Conservation (phyloP, 768 basidiomycete species). For the Serendipita sp. region DNA sequence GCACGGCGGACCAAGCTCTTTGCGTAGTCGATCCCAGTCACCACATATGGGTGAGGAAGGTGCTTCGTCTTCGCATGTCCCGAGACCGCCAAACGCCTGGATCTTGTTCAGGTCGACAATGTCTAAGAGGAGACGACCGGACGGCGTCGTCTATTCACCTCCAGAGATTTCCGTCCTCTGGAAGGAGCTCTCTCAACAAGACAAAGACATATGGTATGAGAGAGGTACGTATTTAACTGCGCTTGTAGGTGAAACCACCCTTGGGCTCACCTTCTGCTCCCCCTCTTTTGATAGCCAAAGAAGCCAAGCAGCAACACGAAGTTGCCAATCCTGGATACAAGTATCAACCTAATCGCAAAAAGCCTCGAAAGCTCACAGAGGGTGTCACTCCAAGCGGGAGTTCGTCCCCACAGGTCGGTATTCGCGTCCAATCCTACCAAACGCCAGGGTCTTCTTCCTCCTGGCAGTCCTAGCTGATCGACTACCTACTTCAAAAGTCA, state of each 20-base stretch:
- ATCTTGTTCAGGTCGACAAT: constrained; percentile 1
- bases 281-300: neutral
- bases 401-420: too few species aligned
- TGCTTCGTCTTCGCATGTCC: neutral
- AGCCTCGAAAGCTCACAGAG: neutral
- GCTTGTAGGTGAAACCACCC: neutral
- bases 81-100: neutral
- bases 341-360: neutral
- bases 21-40: neutral
- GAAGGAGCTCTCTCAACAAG: neutral
- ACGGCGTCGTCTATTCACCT: neutral
- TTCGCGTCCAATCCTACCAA: too few species aligned
- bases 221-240: neutral
- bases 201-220: neutral
- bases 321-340: neutral
- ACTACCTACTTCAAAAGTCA: too few species aligned
- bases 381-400: too few species aligned
- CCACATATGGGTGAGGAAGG: neutral
- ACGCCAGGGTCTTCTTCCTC: too few species aligned
- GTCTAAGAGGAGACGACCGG: neutral
- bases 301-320: constrained; percentile 1
- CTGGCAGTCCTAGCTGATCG: too few species aligned
- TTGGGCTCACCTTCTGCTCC: neutral
- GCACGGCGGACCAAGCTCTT: neutral
- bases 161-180: constrained; percentile 1